A percentile compares a stretch with the other conserved stretches of the same genome.
phyloP scores from a whole-genome alignment of 2,329 filamentous ascomycete species.

The Massarina eburnea region DNA sequence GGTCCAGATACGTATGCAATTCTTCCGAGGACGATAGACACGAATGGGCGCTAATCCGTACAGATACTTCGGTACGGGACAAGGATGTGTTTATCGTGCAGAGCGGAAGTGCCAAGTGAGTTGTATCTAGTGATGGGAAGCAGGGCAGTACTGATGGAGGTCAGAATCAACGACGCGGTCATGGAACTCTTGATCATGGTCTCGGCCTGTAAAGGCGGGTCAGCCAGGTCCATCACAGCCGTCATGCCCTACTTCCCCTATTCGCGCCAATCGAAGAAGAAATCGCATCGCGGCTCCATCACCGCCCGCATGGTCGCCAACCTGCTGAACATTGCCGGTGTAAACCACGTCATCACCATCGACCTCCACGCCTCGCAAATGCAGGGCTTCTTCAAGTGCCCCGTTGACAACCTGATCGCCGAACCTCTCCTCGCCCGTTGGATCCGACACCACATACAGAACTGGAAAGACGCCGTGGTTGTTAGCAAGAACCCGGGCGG shows the following conservation, averaged over 20 bases:
- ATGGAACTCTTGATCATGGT: conserved; percentile 99
- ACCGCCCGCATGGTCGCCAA: conserved; percentile 97
- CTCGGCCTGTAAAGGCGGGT: conserved; percentile 95
- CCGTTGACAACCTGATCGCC: conserved; percentile 95
- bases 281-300: conserved; percentile 93
- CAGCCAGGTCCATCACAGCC: conserved; percentile 94
- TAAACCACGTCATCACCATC: conserved; percentile 96
- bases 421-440: conserved; percentile 94
- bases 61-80: conserved; percentile 75
- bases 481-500: conserved; percentile 98
- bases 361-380: conserved; percentile 93
- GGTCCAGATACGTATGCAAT: conserved; percentile 64
- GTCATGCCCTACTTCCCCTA: conserved; percentile 98
- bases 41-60: not conserved
- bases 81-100: conserved; percentile 99
- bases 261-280: conserved; percentile 98
- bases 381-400: conserved; percentile 98
- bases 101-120: conserved; percentile 80
- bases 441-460: conserved; percentile 84
- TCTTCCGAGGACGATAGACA: not conserved
- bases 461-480: conserved; percentile 90
- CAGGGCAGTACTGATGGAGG: conserved; percentile 20
- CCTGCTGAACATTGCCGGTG: conserved; percentile 86
- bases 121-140: not conserved
- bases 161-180: conserved; percentile 89